Conservation (phyloP, 345 rosid genomes). For the Dimocarpus longan region DNA sequence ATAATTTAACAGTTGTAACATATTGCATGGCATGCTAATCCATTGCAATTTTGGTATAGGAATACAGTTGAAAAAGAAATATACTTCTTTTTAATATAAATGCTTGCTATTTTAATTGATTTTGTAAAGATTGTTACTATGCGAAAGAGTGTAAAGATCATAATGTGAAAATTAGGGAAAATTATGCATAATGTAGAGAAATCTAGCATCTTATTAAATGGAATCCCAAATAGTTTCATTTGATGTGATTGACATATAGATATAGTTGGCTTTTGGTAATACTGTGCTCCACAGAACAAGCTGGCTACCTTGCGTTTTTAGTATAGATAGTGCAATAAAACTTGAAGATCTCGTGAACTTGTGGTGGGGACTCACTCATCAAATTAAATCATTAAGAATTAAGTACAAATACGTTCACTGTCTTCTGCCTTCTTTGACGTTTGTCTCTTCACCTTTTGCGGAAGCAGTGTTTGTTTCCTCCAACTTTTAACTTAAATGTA, state of each 20-base stretch:
- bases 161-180: neutral
- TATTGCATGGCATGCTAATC: too few species aligned
- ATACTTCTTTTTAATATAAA: too few species aligned
- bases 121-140: too few species aligned
- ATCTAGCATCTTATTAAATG: neutral
- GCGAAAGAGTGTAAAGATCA: too few species aligned
- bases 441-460: too few species aligned
- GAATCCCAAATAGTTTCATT: neutral
- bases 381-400: neutral
- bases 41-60: too few species aligned
- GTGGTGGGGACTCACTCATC: neutral
- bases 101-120: too few species aligned
- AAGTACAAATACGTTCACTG: neutral
- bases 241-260: neutral
- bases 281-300: neutral
- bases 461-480: too few species aligned
- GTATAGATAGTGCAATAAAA: neutral
- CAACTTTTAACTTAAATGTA: too few species aligned
- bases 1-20: too few species aligned
- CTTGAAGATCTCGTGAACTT: constrained; percentile 12
- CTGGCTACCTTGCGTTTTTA: neutral
- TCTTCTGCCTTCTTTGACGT: too few species aligned
- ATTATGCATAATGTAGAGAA: neutral
- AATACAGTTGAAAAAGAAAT: too few species aligned
- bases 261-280: constrained; percentile 1